Evolutionary conservation across 768 basidiomycete species (phyloP), one percentile per base, ranked within the genome.

Genomic region (Pulveroboletus sp.): DNA sequence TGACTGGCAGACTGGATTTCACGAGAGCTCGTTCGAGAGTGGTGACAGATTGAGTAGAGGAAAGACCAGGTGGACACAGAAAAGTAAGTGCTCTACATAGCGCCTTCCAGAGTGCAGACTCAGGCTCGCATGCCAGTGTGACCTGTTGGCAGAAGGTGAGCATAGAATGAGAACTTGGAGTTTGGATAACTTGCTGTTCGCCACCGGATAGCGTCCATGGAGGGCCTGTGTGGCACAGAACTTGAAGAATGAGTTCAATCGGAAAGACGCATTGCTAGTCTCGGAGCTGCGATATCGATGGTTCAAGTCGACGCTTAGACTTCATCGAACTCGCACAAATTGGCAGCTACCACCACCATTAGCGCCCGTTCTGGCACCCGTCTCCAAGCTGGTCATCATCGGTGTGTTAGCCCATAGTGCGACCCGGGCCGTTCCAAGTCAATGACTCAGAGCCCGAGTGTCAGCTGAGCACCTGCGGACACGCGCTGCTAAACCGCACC

Each of bases 1-100:
- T 10, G 47, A 34, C 20, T 36, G 25, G 46, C 4, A 2, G 43
- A 2, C 9, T 35, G 1, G 43, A 37, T 32, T 33, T 44, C 5
- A 49, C 36, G 9, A 55, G 51, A 2, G 9, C 14, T 4, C 37
- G 46, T 25, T 55, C 43, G 4, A 55, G 31, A n/a, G 12, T 34
- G 3, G 16, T 0, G 6, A 2, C n/a, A 12, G 51, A 25, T 20
- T 36, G 46, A 8, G 19, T 25, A 0, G 36, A 14, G 31, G n/a
- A n/a, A 17, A 50, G 45, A 19, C 40, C 40, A 17, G 42, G 37
- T 9, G 45, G 45, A 19, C 37, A 25, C 12, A 33, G 43, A n/a
- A 48, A 49, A 6, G 29, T 7, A 1, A 35, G 32, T 8, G 19
- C 4, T 10, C 5, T 6, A 36, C 53, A 54, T 27, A 47, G 14